These are phyloP conservation scores for Periglandula ipomoeae DNA, from an alignment of 2,329 filamentous ascomycete genomes.

Conservation along the genomic window DNA sequence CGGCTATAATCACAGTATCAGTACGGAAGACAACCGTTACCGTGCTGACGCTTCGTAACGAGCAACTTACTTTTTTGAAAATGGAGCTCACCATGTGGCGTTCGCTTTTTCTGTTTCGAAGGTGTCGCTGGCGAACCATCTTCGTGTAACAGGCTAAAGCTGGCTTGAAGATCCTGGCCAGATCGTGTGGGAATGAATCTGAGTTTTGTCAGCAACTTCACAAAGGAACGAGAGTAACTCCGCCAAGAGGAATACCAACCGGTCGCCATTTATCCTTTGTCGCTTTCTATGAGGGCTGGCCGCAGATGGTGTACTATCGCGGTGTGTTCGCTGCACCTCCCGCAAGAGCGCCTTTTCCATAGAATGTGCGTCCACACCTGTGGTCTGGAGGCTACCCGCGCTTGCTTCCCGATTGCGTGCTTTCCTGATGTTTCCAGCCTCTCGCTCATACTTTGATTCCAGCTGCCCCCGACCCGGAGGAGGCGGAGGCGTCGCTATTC, in stretches of 20 bases:
- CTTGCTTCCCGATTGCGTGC: constrained; percentile 26
- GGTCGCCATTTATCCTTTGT: constrained; percentile 51
- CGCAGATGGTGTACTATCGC: constrained; percentile 43
- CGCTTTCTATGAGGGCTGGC: constrained; percentile 50
- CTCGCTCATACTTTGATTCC: constrained; percentile 31
- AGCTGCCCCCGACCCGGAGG: constrained; percentile 33
- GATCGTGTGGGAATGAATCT: constrained; percentile 94
- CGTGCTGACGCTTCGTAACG: not conserved
- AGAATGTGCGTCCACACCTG: constrained; percentile 37
- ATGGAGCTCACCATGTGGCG: constrained; percentile 81
- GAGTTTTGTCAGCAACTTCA: constrained; percentile 16
- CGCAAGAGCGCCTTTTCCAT: constrained; percentile 42
- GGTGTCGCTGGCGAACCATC: constrained; percentile 89
- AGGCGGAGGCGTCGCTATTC: constrained; percentile 35
- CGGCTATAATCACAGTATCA: constrained; percentile 40
- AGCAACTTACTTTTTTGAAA: constrained; percentile 73
- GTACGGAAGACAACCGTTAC: not conserved
- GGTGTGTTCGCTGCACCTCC: constrained; percentile 40
- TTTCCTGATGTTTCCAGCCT: constrained; percentile 23
- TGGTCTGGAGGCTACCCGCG: constrained; percentile 26
- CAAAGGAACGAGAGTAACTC: not conserved
- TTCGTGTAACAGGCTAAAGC: constrained; percentile 85
- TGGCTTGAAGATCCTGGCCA: constrained; percentile 86
- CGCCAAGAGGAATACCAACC: constrained; percentile 31
- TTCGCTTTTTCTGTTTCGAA: constrained; percentile 74